phyloP scores from a whole-genome alignment of 768 basidiomycete species.

The Lactarius sp. region DNA sequence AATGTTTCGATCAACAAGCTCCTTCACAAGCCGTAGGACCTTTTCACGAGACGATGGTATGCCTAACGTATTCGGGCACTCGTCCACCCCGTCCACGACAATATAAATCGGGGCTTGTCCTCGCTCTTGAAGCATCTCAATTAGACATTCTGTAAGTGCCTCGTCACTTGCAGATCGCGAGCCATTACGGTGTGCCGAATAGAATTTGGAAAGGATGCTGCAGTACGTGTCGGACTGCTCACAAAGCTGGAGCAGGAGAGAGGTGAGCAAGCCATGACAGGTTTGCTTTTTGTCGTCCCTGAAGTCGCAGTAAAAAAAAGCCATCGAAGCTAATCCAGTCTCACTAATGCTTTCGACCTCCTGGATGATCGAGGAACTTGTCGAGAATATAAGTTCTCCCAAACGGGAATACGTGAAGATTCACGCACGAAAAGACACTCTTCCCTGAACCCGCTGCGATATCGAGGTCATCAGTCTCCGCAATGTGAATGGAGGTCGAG shows the following conservation, averaged over 20 bases:
- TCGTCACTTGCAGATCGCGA: background rate
- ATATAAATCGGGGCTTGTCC: background rate
- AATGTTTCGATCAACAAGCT: background rate
- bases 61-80: background rate
- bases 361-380: background rate
- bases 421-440: background rate
- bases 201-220: background rate
- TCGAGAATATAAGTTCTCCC: background rate
- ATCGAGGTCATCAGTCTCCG: background rate
- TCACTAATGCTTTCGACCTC: background rate
- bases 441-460: too few species aligned
- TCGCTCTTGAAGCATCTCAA: background rate
- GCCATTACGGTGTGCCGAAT: background rate
- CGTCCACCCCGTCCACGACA: slow-evolving; percentile 4
- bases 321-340: background rate
- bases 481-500: background rate
- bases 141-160: background rate
- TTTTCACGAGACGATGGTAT: background rate
- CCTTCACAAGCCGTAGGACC: background rate
- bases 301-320: background rate
- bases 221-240: background rate
- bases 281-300: background rate
- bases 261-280: background rate
- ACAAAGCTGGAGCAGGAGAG: background rate
- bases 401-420: too few species aligned